A percentile compares a stretch with the other conserved stretches of the same genome.
phyloP scores from a whole-genome alignment of 2,329 filamentous ascomycete genomes.

The Xylariaceae sp. region DNA sequence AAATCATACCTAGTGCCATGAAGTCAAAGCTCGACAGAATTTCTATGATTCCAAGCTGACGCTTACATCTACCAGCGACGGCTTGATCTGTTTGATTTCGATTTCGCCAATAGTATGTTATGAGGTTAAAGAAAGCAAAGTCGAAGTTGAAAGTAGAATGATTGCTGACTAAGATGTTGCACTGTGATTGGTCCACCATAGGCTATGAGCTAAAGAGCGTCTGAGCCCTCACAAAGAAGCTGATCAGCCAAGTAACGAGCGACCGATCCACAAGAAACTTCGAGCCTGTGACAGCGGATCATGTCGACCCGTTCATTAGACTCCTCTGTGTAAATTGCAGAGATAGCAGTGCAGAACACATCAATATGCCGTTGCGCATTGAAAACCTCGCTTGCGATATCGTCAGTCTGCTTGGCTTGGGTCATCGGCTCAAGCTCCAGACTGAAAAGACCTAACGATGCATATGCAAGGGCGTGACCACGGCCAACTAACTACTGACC shows the following conservation, averaged over 20 bases:
- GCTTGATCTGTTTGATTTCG: no score
- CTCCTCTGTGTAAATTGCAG: not conserved
- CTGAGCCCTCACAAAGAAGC: no score
- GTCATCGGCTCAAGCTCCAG: not conserved
- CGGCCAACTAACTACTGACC: conserved; percentile 1
- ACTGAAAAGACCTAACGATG: conserved; percentile 1
- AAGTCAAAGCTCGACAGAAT: no score
- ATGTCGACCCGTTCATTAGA: conserved; percentile 3
- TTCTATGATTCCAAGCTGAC: no score
- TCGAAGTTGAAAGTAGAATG: no score
- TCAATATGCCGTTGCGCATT: not conserved
- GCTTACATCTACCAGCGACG: no score
- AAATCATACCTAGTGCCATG: no score
- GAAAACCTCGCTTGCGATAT: conserved; percentile 1
- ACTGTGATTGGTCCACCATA: no score
- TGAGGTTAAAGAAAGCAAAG: no score
- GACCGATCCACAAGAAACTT: conserved; percentile 4
- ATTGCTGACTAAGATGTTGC: no score
- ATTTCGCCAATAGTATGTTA: no score
- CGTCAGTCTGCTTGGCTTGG: conserved; percentile 2
- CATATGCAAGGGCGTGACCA: conserved; percentile 1
- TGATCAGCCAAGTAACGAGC: conserved; percentile 1
- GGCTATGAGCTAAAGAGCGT: no score
- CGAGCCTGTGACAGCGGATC: conserved; percentile 1
- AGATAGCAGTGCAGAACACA: not conserved